Conservation (phyloP, 2,329 filamentous ascomycete species). For the Chrysosporium queenslandicum region DNA sequence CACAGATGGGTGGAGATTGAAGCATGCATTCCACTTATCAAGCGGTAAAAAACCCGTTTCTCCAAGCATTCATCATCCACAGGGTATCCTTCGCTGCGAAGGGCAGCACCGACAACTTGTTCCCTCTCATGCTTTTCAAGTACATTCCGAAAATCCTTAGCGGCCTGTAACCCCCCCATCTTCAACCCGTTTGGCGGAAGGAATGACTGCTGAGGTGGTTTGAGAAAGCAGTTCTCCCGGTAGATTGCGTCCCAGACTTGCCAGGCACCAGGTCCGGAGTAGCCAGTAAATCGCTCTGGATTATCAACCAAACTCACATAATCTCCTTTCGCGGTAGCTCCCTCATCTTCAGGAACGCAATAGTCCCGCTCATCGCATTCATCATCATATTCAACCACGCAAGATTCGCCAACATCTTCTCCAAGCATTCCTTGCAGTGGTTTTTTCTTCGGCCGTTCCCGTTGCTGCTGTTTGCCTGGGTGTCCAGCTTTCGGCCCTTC, state of each 20-base stretch:
- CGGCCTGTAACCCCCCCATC: slow-evolving; percentile 44
- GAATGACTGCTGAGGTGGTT: slow-evolving; percentile 26
- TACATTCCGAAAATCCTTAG: slow-evolving; percentile 51
- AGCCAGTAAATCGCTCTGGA: slow-evolving; percentile 91
- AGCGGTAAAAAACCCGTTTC: slow-evolving; percentile 95
- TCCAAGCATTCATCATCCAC: slow-evolving; percentile 88
- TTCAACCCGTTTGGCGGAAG: slow-evolving; percentile 22
- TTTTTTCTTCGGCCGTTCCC: slow-evolving; percentile 55
- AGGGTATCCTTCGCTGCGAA: slow-evolving; percentile 50
- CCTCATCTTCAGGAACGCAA: slow-evolving; percentile 91
- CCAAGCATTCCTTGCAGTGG: slow-evolving; percentile 77
- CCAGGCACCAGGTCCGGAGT: slow-evolving; percentile 69
- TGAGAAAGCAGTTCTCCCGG: slow-evolving; percentile 87
- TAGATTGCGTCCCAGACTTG: slow-evolving; percentile 98
- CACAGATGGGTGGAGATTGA: slow-evolving; percentile 95
- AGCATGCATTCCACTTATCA: slow-evolving; percentile 95
- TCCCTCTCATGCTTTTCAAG: slow-evolving; percentile 39
- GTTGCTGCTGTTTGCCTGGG: slow-evolving; percentile 64
- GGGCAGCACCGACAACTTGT: slow-evolving; percentile 41
- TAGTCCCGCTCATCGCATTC: slow-evolving; percentile 96
- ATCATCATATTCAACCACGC: slow-evolving; percentile 93
- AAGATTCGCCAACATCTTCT: slow-evolving; percentile 83
- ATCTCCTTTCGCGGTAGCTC: slow-evolving; percentile 74
- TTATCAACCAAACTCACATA: slow-evolving; percentile 93
- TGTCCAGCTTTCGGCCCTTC: slow-evolving; percentile 86